A percentile compares a stretch with the other conserved stretches of the same genome.
Conservation (phyloP, 2,329 filamentous ascomycete species). For the Pyrenophora tritici-repentis region DNA sequence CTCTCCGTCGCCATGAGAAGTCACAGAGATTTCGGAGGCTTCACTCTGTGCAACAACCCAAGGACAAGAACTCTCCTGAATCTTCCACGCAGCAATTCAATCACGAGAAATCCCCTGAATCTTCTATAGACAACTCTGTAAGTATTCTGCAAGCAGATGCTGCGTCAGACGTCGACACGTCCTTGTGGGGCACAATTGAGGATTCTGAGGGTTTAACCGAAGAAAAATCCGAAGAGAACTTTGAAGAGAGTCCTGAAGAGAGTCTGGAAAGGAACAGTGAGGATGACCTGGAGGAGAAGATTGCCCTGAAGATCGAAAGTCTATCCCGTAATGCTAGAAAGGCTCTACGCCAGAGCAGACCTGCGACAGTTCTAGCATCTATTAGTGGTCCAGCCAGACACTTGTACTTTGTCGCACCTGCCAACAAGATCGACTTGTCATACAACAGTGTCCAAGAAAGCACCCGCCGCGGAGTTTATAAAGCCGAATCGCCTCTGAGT, state of each 20-base stretch:
- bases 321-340: conserved; percentile 22
- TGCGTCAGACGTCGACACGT: neutral
- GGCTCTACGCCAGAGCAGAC: conserved; percentile 25
- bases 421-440: conserved; percentile 21
- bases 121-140: neutral
- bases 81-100: neutral
- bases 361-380: conserved; percentile 26
- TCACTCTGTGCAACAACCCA: neutral
- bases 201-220: neutral
- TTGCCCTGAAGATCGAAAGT: neutral
- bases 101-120: neutral
- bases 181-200: neutral
- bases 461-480: neutral
- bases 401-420: conserved; percentile 22
- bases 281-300: too few relatives aligned
- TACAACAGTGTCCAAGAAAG: conserved; percentile 6
- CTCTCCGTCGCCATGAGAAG: conserved; percentile 7
- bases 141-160: neutral
- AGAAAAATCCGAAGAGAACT: too few relatives aligned
- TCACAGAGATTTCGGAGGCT: neutral
- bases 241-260: neutral
- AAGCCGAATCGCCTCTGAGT: neutral
- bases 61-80: neutral
- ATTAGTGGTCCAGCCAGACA: conserved; percentile 21
- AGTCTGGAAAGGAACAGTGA: too few relatives aligned